A percentile compares a stretch with the other conserved stretches of the same genome.
Evolutionary conservation across 139 green algal genomes (phyloP).

Genomic region (Asterochloris sp.): DNA sequence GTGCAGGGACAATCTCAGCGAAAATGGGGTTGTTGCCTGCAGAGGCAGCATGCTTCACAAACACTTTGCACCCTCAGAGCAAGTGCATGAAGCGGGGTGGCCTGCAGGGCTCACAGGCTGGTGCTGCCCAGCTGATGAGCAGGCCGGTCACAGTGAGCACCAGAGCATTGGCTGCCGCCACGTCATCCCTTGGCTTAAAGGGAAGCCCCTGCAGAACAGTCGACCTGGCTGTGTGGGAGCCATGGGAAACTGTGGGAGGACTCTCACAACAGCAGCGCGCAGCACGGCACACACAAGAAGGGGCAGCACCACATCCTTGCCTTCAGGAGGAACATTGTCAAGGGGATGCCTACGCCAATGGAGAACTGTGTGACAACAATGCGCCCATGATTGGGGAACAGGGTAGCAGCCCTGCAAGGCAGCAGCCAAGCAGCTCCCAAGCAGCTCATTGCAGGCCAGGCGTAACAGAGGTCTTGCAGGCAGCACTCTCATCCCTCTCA

Average conservation of each 20-base stretch:
- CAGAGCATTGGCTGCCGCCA: neutral
- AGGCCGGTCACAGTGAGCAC: neutral
- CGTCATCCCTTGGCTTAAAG: too few relatives aligned
- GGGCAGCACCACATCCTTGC: neutral
- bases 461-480: too few relatives aligned
- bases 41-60: neutral
- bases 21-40: constrained; percentile 65
- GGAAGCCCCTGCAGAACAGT: too few relatives aligned
- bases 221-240: too few relatives aligned
- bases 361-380: constrained; percentile 50
- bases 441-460: too few relatives aligned
- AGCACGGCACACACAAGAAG: neutral
- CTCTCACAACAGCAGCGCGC: too few relatives aligned
- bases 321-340: constrained; percentile 37
- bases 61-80: too few relatives aligned
- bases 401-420: constrained; percentile 20
- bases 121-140: constrained; percentile 49
- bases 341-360: constrained; percentile 35
- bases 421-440: neutral
- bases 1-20: constrained; percentile 71
- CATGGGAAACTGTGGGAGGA: too few relatives aligned
- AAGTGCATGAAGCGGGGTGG: neutral
- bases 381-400: constrained; percentile 38
- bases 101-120: constrained; percentile 25
- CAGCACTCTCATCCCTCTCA: too few relatives aligned